Evolutionary conservation across 2,329 filamentous ascomycete genomes (phyloP).

Genomic region (Leptoxyphium fumago): DNA sequence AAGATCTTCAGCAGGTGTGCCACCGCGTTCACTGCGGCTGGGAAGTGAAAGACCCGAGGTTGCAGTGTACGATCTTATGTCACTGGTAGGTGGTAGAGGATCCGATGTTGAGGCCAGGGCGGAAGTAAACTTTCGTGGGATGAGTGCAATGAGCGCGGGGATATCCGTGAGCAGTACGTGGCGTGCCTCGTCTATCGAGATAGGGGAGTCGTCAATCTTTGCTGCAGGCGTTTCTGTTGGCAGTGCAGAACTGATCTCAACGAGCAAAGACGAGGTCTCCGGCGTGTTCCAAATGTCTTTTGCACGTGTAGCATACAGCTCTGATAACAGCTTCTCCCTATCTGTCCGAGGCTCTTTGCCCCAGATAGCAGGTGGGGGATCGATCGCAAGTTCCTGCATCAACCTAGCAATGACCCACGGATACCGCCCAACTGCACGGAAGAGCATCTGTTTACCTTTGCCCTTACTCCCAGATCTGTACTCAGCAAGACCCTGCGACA

Average conservation of each 20-base stretch:
- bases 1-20: conserved; percentile 6
- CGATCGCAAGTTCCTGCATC: conserved; percentile 66
- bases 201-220: conserved; percentile 22
- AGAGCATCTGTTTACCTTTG: conserved; percentile 50
- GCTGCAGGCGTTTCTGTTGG: conserved; percentile 26
- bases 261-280: conserved; percentile 52
- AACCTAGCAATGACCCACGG: conserved; percentile 77
- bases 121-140: conserved; percentile 51
- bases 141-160: conserved; percentile 51
- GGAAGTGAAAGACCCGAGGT: not conserved
- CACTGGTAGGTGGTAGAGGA: conserved; percentile 56
- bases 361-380: conserved; percentile 69
- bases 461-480: conserved; percentile 53
- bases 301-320: conserved; percentile 60
- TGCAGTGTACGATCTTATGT: conserved; percentile 13
- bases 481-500: conserved; percentile 63
- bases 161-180: conserved; percentile 68
- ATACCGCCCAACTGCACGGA: conserved; percentile 52
- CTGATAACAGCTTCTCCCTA: conserved; percentile 53
- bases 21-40: conserved; percentile 10
- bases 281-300: conserved; percentile 80
- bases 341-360: conserved; percentile 53
- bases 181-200: conserved; percentile 47
- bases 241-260: conserved; percentile 49
- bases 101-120: conserved; percentile 62